phyloP scores from a whole-genome alignment of 352 stramenopile genomes.

The Phytophthora nicotianae region DNA sequence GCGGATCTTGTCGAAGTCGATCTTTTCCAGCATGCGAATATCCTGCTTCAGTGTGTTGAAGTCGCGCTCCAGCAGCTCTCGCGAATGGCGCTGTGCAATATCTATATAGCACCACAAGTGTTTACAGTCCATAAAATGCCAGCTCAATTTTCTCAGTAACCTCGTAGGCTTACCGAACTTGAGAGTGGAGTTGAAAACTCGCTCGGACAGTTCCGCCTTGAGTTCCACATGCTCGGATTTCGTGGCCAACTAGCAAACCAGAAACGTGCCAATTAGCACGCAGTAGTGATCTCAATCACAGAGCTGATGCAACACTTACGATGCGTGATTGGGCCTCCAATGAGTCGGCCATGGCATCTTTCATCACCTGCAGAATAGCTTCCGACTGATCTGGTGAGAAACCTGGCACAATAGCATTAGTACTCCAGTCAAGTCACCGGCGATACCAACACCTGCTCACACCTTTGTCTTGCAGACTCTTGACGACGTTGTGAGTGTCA shows the following conservation, averaged over 20 bases:
- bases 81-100: slow-evolving; percentile 88
- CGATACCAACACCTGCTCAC: neutral
- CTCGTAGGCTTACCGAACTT: slow-evolving; percentile 71
- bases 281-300: neutral
- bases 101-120: slow-evolving; percentile 39
- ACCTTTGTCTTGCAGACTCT: slow-evolving; percentile 79
- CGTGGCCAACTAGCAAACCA: slow-evolving; percentile 64
- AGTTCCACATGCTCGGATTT: slow-evolving; percentile 89
- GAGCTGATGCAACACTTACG: slow-evolving; percentile 37
- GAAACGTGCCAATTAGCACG: neutral
- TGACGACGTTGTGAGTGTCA: slow-evolving; percentile 76
- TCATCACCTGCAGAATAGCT: slow-evolving; percentile 84
- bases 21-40: slow-evolving; percentile 91
- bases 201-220: slow-evolving; percentile 85
- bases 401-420: slow-evolving; percentile 39
- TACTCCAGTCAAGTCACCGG: neutral
- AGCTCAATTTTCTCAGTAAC: neutral
- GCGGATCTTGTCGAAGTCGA: slow-evolving; percentile 90
- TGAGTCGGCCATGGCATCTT: slow-evolving; percentile 80
- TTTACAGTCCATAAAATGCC: no score
- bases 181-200: slow-evolving; percentile 89
- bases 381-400: slow-evolving; percentile 74
- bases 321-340: slow-evolving; percentile 73
- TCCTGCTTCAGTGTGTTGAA: slow-evolving; percentile 92
- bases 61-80: slow-evolving; percentile 86